Conservation (phyloP, 306 rosid genomes). For the Sophora flavescens region DNA sequence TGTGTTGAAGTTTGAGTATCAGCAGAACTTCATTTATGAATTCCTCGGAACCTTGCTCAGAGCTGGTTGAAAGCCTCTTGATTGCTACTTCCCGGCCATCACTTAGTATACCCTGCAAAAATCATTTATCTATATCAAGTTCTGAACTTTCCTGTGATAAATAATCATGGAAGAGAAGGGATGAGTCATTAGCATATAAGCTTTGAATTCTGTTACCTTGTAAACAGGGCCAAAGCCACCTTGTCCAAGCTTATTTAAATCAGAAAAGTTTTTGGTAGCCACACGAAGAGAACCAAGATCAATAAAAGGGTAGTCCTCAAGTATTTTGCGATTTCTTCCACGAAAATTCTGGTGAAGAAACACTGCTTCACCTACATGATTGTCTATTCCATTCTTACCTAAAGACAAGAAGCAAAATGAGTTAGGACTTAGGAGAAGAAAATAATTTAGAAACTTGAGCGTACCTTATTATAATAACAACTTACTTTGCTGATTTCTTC, state of each 20-base stretch:
- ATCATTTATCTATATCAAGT: too few species aligned
- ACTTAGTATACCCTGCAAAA: slow-evolving; percentile 50
- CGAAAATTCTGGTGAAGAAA: background rate
- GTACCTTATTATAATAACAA: background rate
- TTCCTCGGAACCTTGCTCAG: slow-evolving; percentile 74
- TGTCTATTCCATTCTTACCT: background rate
- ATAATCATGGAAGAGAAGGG: background rate
- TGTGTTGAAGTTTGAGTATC: slow-evolving; percentile 74
- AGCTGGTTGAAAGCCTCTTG: slow-evolving; percentile 69
- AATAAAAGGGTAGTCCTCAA: slow-evolving; percentile 5
- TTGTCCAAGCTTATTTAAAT: slow-evolving; percentile 70
- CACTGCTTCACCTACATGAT: background rate
- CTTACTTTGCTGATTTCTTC: slow-evolving; percentile 43
- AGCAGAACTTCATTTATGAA: slow-evolving; percentile 70
- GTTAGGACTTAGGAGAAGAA: background rate
- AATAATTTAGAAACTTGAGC: slow-evolving; percentile 1
- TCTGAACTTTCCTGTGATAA: background rate
- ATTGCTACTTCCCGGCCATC: slow-evolving; percentile 73
- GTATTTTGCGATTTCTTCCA: slow-evolving; percentile 3
- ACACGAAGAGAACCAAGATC: slow-evolving; percentile 55
- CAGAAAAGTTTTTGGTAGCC: slow-evolving; percentile 66
- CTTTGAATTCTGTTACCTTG: slow-evolving; percentile 54
- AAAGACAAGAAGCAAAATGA: slow-evolving; percentile 21
- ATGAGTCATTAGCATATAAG: background rate
- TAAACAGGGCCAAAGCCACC: slow-evolving; percentile 89